These are phyloP conservation scores for Aurifilum marmelostoma DNA, from an alignment of 2,329 filamentous ascomycete species.

Conservation along the genomic window DNA sequence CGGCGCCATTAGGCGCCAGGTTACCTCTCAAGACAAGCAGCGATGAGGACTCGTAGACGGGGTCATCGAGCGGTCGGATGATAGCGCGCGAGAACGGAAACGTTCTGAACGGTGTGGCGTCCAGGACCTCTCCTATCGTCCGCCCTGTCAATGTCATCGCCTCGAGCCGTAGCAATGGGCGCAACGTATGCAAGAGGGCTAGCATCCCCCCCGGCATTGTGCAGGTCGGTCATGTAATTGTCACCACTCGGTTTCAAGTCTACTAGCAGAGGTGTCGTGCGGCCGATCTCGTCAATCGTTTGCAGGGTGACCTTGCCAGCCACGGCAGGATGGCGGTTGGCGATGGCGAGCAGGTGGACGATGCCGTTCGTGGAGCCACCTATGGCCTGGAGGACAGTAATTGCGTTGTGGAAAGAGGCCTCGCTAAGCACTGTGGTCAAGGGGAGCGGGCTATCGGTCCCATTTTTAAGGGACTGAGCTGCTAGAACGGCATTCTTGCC, in stretches of 20 bases:
- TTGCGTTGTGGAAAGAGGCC: constrained; percentile 79
- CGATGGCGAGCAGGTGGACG: constrained; percentile 84
- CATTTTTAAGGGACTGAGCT: constrained; percentile 45
- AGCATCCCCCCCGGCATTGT: constrained; percentile 83
- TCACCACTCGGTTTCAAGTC: constrained; percentile 85
- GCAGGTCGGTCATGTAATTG: constrained; percentile 89
- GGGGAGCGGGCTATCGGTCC: constrained; percentile 67
- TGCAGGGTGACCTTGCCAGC: constrained; percentile 68
- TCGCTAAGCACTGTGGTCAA: constrained; percentile 62
- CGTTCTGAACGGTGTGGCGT: constrained; percentile 64
- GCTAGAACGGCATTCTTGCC: constrained; percentile 67
- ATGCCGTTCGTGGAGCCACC: constrained; percentile 86
- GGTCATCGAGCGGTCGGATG: constrained; percentile 67
- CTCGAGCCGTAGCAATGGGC: constrained; percentile 73
- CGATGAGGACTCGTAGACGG: constrained; percentile 76
- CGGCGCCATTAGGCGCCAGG: constrained; percentile 78
- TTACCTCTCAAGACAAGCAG: constrained; percentile 84
- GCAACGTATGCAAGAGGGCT: constrained; percentile 77
- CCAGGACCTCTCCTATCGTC: constrained; percentile 79
- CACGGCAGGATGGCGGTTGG: constrained; percentile 70
- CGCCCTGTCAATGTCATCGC: constrained; percentile 84
- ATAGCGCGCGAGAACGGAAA: constrained; percentile 40
- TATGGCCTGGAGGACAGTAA: constrained; percentile 84
- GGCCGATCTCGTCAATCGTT: constrained; percentile 77
- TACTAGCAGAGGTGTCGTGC: constrained; percentile 79